A percentile compares a stretch with the other conserved stretches of the same genome.
Evolutionary conservation across 164 flowering plant species (phyloP).

Genomic region (Santalum album): DNA sequence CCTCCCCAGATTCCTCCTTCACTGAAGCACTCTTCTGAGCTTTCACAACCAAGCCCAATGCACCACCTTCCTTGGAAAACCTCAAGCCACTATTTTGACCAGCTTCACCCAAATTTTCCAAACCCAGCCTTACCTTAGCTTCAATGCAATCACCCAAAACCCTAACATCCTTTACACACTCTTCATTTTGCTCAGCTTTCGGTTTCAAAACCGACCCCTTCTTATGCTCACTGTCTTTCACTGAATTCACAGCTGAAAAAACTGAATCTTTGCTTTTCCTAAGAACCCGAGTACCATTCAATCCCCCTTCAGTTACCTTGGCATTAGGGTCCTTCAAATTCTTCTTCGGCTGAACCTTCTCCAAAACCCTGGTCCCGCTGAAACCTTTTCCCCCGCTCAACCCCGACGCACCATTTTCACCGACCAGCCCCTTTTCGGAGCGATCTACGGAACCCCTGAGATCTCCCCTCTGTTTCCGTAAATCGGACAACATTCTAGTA

Average conservation of each 20-base stretch:
- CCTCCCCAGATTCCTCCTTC: slow-evolving; percentile 10
- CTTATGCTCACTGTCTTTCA: slow-evolving; percentile 1
- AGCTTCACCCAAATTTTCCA: not conserved
- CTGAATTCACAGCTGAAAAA: slow-evolving; percentile 5
- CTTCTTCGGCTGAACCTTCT: slow-evolving; percentile 17
- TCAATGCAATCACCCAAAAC: slow-evolving; percentile 5
- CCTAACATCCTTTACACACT: slow-evolving; percentile 2
- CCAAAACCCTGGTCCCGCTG: slow-evolving; percentile 16
- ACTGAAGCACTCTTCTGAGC: not conserved
- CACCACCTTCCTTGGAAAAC: not conserved
- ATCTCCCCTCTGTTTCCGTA: slow-evolving; percentile 23
- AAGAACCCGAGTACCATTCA: slow-evolving; percentile 12
- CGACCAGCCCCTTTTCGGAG: slow-evolving; percentile 12
- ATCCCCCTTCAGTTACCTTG: slow-evolving; percentile 11
- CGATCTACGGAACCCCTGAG: slow-evolving; percentile 25
- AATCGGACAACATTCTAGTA: slow-evolving; percentile 36
- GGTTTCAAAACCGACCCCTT: not conserved
- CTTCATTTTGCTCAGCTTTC: slow-evolving; percentile 6
- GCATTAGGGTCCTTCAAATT: slow-evolving; percentile 7
- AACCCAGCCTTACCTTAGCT: slow-evolving; percentile 6
- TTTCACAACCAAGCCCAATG: slow-evolving; percentile 5
- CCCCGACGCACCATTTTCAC: slow-evolving; percentile 6
- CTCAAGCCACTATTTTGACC: slow-evolving; percentile 5
- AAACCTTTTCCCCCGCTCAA: slow-evolving; percentile 3
- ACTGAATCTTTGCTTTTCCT: slow-evolving; percentile 13